These are phyloP conservation scores for Trichoderma afroharzianum DNA, from an alignment of 2,329 filamentous ascomycete species.

Conservation along the genomic window DNA sequence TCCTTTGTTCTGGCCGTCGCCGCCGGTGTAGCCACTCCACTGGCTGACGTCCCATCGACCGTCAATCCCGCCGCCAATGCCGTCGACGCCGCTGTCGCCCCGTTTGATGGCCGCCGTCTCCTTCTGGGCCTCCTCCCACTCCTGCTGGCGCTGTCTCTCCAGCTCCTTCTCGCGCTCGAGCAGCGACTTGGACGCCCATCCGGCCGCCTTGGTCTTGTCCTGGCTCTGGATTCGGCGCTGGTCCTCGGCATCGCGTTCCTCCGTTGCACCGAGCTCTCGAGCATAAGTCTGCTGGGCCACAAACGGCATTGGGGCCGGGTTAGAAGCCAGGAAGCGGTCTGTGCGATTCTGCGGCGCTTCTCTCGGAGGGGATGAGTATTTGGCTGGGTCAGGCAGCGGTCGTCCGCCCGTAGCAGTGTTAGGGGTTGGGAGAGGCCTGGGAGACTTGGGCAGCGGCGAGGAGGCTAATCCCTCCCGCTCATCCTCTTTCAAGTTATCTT, in stretches of 20 bases:
- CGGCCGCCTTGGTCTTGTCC: conserved; percentile 57
- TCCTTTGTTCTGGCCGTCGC: conserved; percentile 69
- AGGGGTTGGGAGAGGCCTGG: conserved; percentile 44
- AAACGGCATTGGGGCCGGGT: conserved; percentile 45
- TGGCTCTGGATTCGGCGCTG: conserved; percentile 57
- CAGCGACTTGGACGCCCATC: conserved; percentile 65
- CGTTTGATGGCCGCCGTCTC: conserved; percentile 55
- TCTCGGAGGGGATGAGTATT: conserved; percentile 28
- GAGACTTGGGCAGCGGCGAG: conserved; percentile 27
- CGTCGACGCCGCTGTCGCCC: conserved; percentile 50
- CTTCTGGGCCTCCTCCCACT: conserved; percentile 75
- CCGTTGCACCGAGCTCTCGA: conserved; percentile 52
- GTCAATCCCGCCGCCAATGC: conserved; percentile 62
- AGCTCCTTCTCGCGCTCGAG: conserved; percentile 79
- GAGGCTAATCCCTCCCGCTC: conserved; percentile 25
- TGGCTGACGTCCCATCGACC: conserved; percentile 74
- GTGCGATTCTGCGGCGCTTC: conserved; percentile 43
- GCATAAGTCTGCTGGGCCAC: conserved; percentile 49
- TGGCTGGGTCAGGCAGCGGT: conserved; percentile 51
- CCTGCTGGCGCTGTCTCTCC: conserved; percentile 70
- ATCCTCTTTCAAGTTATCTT: conserved; percentile 31
- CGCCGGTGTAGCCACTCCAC: conserved; percentile 71
- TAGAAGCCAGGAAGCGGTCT: conserved; percentile 54
- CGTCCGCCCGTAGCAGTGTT: conserved; percentile 38
- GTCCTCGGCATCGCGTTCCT: conserved; percentile 62